Conservation (phyloP, 176 grass and related monocot genomes). For the Aegilops umbellulata region DNA sequence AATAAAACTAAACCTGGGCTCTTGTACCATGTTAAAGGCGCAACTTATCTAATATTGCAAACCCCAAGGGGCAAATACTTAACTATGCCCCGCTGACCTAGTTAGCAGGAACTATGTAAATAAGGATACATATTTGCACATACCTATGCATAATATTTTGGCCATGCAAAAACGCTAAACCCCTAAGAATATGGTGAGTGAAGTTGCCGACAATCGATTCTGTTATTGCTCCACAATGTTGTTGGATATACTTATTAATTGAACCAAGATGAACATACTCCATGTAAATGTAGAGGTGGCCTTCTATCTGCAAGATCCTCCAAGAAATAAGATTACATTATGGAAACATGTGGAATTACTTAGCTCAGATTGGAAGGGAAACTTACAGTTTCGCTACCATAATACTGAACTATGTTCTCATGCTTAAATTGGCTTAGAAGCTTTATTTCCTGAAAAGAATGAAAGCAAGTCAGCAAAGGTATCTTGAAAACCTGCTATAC, state of each 20-base stretch:
- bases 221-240: conserved; percentile 73
- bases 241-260: conserved; percentile 83
- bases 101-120: too few species aligned
- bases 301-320: conserved; percentile 43
- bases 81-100: too few species aligned
- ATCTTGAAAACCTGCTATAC: not conserved
- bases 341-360: not conserved
- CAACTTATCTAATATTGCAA: too few species aligned
- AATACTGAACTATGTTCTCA: conserved; percentile 87
- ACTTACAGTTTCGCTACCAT: conserved; percentile 81
- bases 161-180: conserved; percentile 81
- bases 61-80: too few species aligned
- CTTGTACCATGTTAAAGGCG: too few species aligned
- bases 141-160: conserved; percentile 67
- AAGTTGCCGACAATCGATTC: conserved; percentile 90
- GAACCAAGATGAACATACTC: conserved; percentile 94
- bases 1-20: too few species aligned
- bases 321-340: conserved; percentile 15
- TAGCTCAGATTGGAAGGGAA: conserved; percentile 5
- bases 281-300: conserved; percentile 81
- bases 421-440: conserved; percentile 90
- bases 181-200: conserved; percentile 86
- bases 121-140: conserved; percentile 20
- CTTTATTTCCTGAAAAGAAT: conserved; percentile 74
- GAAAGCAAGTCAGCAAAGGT: conserved; percentile 22